Evolutionary conservation across 805 yeast species (phyloP).

Genomic region (Wickerhamomyces alni): DNA sequence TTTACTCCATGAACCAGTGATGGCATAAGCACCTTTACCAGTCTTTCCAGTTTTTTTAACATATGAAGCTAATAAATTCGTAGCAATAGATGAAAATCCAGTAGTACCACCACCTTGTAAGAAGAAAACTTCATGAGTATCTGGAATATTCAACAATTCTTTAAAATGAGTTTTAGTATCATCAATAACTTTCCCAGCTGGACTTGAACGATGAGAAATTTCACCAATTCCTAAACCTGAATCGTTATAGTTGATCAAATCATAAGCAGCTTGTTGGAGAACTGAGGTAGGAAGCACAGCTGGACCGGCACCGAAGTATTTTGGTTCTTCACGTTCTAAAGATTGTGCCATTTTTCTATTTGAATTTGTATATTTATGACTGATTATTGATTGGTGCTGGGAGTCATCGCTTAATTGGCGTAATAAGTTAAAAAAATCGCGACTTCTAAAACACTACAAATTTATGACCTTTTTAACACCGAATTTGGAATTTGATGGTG

Average conservation of each 20-base stretch:
- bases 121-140: constrained; percentile 89
- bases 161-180: constrained; percentile 63
- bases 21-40: constrained; percentile 80
- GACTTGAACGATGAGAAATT: constrained; percentile 88
- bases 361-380: no score
- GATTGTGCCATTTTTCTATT: constrained; percentile 15
- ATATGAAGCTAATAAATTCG: constrained; percentile 73
- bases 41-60: constrained; percentile 65
- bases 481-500: no score
- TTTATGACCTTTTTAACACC: no score
- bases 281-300: constrained; percentile 84
- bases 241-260: constrained; percentile 64
- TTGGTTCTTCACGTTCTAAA: constrained; percentile 62
- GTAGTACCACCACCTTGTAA: constrained; percentile 98
- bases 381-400: no score
- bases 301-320: constrained; percentile 98
- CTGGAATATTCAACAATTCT: constrained; percentile 71
- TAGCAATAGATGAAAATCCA: constrained; percentile 84
- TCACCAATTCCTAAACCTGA: constrained; percentile 89
- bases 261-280: constrained; percentile 81
- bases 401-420: neutral
- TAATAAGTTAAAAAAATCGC: no score
- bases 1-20: constrained; percentile 93
- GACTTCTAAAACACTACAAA: no score
- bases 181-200: constrained; percentile 73